Evolutionary conservation across 2,329 filamentous ascomycete genomes (phyloP).

Genomic region (Arthrobotrys iridis): DNA sequence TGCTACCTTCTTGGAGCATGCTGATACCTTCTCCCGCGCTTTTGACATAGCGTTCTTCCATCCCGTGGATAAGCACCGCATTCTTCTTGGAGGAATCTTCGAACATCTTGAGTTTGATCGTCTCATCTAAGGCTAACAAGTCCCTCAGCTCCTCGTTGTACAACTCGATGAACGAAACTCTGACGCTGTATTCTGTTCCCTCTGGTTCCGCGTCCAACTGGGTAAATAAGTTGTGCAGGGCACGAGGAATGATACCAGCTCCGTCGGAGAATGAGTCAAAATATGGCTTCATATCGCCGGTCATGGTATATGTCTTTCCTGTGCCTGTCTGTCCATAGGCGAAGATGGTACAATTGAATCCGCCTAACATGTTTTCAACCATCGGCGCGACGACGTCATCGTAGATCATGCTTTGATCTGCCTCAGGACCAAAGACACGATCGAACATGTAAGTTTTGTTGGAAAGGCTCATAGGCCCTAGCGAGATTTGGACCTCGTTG

Average conservation of each 20-base stretch:
- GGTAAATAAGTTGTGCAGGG: constrained; percentile 84
- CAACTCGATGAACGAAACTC: constrained; percentile 97
- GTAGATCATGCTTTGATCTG: constrained; percentile 92
- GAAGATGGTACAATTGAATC: constrained; percentile 98
- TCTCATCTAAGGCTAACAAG: constrained; percentile 82
- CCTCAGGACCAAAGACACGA: constrained; percentile 93
- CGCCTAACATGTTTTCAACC: constrained; percentile 91
- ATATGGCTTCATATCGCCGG: constrained; percentile 91
- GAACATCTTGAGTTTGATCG: constrained; percentile 89
- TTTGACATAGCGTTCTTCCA: constrained; percentile 96
- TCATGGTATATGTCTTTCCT: constrained; percentile 99
- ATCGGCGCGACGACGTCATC: constrained; percentile 95
- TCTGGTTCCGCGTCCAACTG: constrained; percentile 80
- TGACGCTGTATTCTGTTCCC: constrained; percentile 79
- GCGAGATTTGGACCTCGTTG: constrained; percentile 82
- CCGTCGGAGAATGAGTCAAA: constrained; percentile 86
- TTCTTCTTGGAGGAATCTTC: constrained; percentile 89
- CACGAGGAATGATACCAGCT: constrained; percentile 93
- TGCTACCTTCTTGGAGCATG: constrained; percentile 85
- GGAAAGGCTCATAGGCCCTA: constrained; percentile 90
- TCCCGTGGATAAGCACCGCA: constrained; percentile 91
- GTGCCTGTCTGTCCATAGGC: constrained; percentile 98
- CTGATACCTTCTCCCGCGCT: constrained; percentile 85
- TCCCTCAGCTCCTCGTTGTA: constrained; percentile 98
- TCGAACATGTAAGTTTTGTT: constrained; percentile 98